Evolutionary conservation across 2,329 filamentous ascomycete genomes (phyloP), one percentile per base, ranked within the genome.

Genomic region (Diaporthe sp.): DNA sequence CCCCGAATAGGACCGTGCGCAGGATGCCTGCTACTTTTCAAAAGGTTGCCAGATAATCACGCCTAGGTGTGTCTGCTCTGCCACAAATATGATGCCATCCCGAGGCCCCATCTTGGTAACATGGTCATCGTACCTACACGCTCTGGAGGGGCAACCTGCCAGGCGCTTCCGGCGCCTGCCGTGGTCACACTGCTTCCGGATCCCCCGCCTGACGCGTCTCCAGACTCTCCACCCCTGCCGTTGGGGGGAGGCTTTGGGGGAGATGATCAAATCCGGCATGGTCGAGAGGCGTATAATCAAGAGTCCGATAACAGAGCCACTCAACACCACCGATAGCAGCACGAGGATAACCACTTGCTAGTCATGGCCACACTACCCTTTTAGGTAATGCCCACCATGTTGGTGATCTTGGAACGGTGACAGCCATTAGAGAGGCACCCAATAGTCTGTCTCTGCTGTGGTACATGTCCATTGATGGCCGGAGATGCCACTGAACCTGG

Each of bases 181-280:
- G 69, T 57, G 68, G 69, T 71, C 69, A 71, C 67, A 57, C 67
- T 57, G 50, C 52, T 47, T 67, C 45, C 61, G 61, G 45, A 50
- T n/a, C n/a, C 61, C 61, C 61, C 61, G 61, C 61, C 64, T 68
- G 64, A 68, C 64, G 64, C 64, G 64, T 68, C 25, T 35, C 9
- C 61, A n/a, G n/a, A n/a, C n/a, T n/a, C n/a, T n/a, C n/a, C n/a
- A n/a, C 61, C 61, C 61, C 42, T 50, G 42, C 17, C 25, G 30
- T 50, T 35, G 45, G 45, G 45, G n/a, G n/a, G n/a, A n/a, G n/a
- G n/a, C n/a, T n/a, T n/a, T n/a, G n/a, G n/a, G n/a, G n/a, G n/a
- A n/a, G 64, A n/a, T 40, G 64, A 68, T 54, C 64, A 52, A 28
- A 52, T 54, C 64, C 64, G 64, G 64, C 30, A 52, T 52, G 61